A percentile compares a stretch with the other conserved stretches of the same genome.
Conservation (phyloP, 2,329 filamentous ascomycete species). For the Pseudogymnoascus sp. region DNA sequence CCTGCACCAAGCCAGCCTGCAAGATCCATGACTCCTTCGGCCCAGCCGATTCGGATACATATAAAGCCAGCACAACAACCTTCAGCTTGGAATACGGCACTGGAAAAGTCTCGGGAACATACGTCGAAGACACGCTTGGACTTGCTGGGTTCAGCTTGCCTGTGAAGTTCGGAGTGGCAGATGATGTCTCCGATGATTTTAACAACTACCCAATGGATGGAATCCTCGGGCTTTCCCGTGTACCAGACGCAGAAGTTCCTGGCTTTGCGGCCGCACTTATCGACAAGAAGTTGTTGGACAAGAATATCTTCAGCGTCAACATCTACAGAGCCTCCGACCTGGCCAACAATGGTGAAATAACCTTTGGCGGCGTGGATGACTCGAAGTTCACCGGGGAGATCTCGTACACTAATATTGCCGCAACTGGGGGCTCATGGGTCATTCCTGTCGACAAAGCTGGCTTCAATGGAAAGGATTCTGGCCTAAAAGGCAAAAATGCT, state of each 20-base stretch:
- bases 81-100: conserved; percentile 72
- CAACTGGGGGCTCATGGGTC: conserved; percentile 58
- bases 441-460: conserved; percentile 60
- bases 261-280: conserved; percentile 61
- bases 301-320: conserved; percentile 64
- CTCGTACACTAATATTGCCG: conserved; percentile 51
- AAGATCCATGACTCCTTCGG: conserved; percentile 63
- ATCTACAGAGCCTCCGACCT: conserved; percentile 61
- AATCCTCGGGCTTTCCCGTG: conserved; percentile 70
- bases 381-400: conserved; percentile 62
- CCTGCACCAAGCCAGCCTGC: conserved; percentile 62
- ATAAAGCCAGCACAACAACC: conserved; percentile 42
- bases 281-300: conserved; percentile 46
- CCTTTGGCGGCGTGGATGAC: conserved; percentile 63
- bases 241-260: conserved; percentile 42
- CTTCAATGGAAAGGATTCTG: conserved; percentile 49
- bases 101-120: conserved; percentile 57
- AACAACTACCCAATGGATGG: conserved; percentile 76
- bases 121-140: conserved; percentile 58
- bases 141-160: conserved; percentile 58
- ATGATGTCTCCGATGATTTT: conserved; percentile 66
- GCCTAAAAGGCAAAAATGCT: conserved; percentile 42
- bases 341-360: conserved; percentile 64
- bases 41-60: conserved; percentile 54
- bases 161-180: conserved; percentile 66